Conservation (phyloP, 192 early-diverging fungal species). For the Paraglomus occultum region DNA sequence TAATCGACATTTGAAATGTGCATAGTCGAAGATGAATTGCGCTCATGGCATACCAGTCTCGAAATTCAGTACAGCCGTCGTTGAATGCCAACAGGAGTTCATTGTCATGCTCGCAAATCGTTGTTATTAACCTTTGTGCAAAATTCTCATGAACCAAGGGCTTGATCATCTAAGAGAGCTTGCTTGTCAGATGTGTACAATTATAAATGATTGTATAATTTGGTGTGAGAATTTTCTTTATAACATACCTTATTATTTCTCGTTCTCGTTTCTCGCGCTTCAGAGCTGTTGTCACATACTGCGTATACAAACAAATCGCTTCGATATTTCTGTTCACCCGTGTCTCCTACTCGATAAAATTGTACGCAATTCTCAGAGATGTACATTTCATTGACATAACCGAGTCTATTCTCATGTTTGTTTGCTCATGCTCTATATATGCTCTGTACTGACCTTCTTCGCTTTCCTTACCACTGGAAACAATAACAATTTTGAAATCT, state of each 20-base stretch:
- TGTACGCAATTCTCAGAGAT: background rate
- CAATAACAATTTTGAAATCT: background rate
- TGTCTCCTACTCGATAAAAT: background rate
- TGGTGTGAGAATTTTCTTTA: no score
- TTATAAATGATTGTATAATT: background rate
- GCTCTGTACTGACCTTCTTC: background rate
- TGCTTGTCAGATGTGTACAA: background rate
- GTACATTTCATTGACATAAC: background rate
- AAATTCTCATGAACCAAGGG: background rate
- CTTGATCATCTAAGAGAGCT: background rate
- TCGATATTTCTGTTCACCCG: background rate
- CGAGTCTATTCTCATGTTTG: background rate
- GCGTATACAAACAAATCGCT: background rate
- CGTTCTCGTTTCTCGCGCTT: background rate
- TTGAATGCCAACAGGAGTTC: conserved; percentile 16
- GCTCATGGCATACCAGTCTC: background rate
- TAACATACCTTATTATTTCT: background rate
- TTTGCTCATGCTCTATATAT: background rate
- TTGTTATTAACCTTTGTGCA: conserved; percentile 7
- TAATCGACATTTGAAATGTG: no score
- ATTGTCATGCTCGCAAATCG: conserved; percentile 7
- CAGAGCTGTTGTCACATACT: background rate
- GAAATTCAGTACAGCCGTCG: conserved; percentile 23
- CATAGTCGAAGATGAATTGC: no score
- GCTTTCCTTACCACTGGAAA: background rate